Conservation (phyloP, 352 stramenopile genomes). For the Globisporangium acanthophoron region DNA sequence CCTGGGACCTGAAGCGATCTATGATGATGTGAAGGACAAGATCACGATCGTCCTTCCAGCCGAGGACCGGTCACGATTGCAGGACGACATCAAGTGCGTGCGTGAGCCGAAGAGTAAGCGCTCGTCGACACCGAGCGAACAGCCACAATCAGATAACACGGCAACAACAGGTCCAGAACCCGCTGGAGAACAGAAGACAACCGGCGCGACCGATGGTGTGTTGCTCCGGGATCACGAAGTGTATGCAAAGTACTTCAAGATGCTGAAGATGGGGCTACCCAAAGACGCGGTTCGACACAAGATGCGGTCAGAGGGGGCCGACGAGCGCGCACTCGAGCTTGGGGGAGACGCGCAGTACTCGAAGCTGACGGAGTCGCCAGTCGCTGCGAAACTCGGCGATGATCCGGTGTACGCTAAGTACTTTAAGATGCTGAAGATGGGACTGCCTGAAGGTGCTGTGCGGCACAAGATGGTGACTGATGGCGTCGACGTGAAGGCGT, state of each 20-base stretch:
- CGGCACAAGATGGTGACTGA: slow-evolving; percentile 75
- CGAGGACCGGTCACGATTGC: slow-evolving; percentile 25
- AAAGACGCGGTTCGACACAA: slow-evolving; percentile 83
- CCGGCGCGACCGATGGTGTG: background rate
- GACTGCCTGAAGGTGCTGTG: slow-evolving; percentile 78
- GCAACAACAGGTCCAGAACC: slow-evolving; percentile 4
- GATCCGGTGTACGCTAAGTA: slow-evolving; percentile 81
- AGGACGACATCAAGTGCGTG: slow-evolving; percentile 63
- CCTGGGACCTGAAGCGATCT: slow-evolving; percentile 50
- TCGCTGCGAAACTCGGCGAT: slow-evolving; percentile 31
- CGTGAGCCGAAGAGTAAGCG: slow-evolving; percentile 16
- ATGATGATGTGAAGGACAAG: slow-evolving; percentile 53
- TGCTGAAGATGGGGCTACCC: slow-evolving; percentile 88
- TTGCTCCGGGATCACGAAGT: slow-evolving; percentile 42
- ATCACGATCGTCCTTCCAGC: slow-evolving; percentile 23
- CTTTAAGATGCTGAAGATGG: slow-evolving; percentile 93
- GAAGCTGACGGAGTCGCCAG: slow-evolving; percentile 16
- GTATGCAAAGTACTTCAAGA: slow-evolving; percentile 90
- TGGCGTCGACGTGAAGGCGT: slow-evolving; percentile 35
- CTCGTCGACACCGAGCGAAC: background rate
- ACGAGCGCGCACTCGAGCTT: slow-evolving; percentile 53
- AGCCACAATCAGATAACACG: background rate
- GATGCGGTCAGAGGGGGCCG: slow-evolving; percentile 54
- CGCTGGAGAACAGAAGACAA: slow-evolving; percentile 4
- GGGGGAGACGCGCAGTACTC: slow-evolving; percentile 42